These are phyloP conservation scores for Cokeromyces recurvatus DNA, from an alignment of 371 early-diverging fungal species.

Conservation along the genomic window DNA sequence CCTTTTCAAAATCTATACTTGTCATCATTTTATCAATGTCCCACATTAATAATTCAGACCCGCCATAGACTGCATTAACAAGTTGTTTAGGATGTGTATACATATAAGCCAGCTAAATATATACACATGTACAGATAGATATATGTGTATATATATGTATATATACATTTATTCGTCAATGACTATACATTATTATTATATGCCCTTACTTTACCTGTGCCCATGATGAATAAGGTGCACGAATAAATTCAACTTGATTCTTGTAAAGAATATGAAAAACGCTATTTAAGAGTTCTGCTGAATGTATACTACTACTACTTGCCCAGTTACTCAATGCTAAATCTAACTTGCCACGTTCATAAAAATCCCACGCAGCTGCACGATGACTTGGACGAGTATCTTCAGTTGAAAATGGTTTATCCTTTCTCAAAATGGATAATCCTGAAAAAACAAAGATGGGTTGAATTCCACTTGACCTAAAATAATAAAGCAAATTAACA, in stretches of 20 bases:
- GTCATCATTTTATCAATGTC: slow-evolving; percentile 76
- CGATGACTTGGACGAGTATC: slow-evolving; percentile 62
- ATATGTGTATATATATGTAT: too few species aligned
- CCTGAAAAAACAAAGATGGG: slow-evolving; percentile 81
- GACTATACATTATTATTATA: background rate
- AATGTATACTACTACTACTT: slow-evolving; percentile 49
- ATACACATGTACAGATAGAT: background rate
- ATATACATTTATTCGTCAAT: too few species aligned
- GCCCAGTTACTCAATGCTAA: slow-evolving; percentile 59
- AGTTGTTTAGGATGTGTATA: slow-evolving; percentile 64
- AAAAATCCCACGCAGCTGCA: slow-evolving; percentile 69
- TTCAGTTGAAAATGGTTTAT: slow-evolving; percentile 63
- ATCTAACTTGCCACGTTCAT: slow-evolving; percentile 60
- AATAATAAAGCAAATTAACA: background rate
- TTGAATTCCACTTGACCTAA: slow-evolving; percentile 55
- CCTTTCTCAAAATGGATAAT: slow-evolving; percentile 66
- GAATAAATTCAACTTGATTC: slow-evolving; percentile 66
- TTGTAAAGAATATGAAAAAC: slow-evolving; percentile 69
- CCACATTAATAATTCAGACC: slow-evolving; percentile 74
- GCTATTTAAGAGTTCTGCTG: slow-evolving; percentile 60
- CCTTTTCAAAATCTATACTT: slow-evolving; percentile 60
- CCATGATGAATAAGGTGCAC: slow-evolving; percentile 81
- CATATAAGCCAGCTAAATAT: slow-evolving; percentile 66
- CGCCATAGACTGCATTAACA: slow-evolving; percentile 69
- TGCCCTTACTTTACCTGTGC: slow-evolving; percentile 57